Evolutionary conservation across 805 yeast species (phyloP).

Genomic region (Candida xyloterini): DNA sequence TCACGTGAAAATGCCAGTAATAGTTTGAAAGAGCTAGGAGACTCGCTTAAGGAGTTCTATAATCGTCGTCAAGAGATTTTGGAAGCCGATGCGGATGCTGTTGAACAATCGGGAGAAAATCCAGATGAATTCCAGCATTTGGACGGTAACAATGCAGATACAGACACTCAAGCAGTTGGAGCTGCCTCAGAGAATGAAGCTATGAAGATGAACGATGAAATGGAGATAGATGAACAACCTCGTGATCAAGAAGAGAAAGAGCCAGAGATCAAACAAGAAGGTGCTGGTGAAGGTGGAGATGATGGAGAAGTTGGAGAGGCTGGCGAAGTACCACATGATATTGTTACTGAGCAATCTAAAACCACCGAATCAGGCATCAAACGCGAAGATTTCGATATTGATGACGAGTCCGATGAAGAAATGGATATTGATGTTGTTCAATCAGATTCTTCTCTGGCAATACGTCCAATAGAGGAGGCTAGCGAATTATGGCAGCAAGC

Average conservation of each 20-base stretch:
- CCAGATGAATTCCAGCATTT: conserved; percentile 87
- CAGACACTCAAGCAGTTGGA: conserved; percentile 90
- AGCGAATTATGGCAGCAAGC: conserved; percentile 77
- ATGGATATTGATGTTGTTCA: conserved; percentile 23
- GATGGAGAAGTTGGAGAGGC: conserved; percentile 27
- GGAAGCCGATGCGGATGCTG: conserved; percentile 57
- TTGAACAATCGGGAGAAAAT: conserved; percentile 58
- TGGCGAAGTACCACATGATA: not conserved
- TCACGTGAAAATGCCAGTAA: conserved; percentile 70
- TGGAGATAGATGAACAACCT: conserved; percentile 74
- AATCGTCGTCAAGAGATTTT: conserved; percentile 85
- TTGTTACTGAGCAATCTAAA: conserved; percentile 7
- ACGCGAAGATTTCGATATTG: conserved; percentile 41
- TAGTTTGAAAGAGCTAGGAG: conserved; percentile 85
- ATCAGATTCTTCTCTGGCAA: conserved; percentile 14
- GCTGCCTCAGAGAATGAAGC: conserved; percentile 78
- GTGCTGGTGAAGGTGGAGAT: conserved; percentile 29
- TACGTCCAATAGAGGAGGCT: conserved; percentile 52
- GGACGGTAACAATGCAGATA: conserved; percentile 73
- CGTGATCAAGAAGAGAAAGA: conserved; percentile 34
- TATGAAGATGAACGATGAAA: conserved; percentile 73
- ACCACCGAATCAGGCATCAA: conserved; percentile 32
- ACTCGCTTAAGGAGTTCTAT: conserved; percentile 86
- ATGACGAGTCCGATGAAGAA: conserved; percentile 33
- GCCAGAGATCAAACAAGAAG: conserved; percentile 27